Percentiles rank a stretch among this genome's conserved stretches.
Evolutionary conservation across 2,329 filamentous ascomycete genomes (phyloP).

Genomic region (Penicillium sp.): DNA sequence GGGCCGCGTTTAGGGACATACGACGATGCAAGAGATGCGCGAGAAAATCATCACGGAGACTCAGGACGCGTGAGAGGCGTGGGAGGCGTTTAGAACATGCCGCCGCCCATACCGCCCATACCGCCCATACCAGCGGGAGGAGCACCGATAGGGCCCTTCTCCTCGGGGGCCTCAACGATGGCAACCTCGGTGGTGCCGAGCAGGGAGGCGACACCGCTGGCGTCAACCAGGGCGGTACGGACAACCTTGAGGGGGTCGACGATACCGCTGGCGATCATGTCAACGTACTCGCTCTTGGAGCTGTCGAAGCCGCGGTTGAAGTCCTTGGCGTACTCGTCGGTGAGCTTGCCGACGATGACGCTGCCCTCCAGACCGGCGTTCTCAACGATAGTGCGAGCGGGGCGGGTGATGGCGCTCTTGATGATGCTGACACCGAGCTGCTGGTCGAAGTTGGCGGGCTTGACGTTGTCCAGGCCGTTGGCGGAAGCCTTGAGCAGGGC

Average conservation of each 20-base stretch:
- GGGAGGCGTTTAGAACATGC: slow-evolving; percentile 55
- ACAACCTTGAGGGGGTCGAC: slow-evolving; percentile 99
- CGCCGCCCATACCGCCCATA: slow-evolving; percentile 55
- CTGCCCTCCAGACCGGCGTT: slow-evolving; percentile 95
- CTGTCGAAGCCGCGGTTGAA: slow-evolving; percentile 99
- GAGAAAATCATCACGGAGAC: slow-evolving; percentile 20
- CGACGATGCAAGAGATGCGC: slow-evolving; percentile 32
- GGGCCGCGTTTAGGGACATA: slow-evolving; percentile 22
- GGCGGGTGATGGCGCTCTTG: slow-evolving; percentile 95
- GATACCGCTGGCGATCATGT: slow-evolving; percentile 97
- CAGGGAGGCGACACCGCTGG: slow-evolving; percentile 91
- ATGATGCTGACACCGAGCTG: slow-evolving; percentile 96
- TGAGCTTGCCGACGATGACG: slow-evolving; percentile 95
- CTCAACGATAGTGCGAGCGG: slow-evolving; percentile 92
- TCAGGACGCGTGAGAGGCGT: slow-evolving; percentile 6
- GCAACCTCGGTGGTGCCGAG: slow-evolving; percentile 97
- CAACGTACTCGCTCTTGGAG: slow-evolving; percentile 93
- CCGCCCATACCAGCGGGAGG: slow-evolving; percentile 47
- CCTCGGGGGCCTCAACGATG: slow-evolving; percentile 91
- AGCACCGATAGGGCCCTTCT: slow-evolving; percentile 63
- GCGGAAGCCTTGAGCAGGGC: slow-evolving; percentile 94
- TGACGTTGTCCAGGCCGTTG: slow-evolving; percentile 77
- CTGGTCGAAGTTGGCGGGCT: slow-evolving; percentile 96
- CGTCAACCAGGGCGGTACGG: slow-evolving; percentile 89
- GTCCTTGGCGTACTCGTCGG: slow-evolving; percentile 81